Evolutionary conservation across 2,329 filamentous ascomycete species (phyloP).

Genomic region (Trichoderma citrinoviride): DNA sequence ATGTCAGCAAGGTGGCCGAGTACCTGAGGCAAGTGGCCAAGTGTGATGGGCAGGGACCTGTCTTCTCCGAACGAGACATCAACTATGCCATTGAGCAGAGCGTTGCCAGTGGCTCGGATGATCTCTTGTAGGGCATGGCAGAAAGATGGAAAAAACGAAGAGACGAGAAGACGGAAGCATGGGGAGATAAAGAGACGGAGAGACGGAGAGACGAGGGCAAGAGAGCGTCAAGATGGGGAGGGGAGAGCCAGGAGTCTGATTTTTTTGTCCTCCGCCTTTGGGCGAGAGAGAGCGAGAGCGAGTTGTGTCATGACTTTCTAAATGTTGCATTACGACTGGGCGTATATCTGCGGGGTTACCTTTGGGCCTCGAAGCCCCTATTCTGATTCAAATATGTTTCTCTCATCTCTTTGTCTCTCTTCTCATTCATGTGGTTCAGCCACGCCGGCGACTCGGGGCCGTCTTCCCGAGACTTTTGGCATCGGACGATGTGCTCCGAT

Average conservation of each 20-base stretch:
- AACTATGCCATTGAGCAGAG: slow-evolving; percentile 74
- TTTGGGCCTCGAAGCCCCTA: slow-evolving; percentile 6
- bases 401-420: not conserved
- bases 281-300: slow-evolving; percentile 5
- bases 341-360: slow-evolving; percentile 14
- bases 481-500: not conserved
- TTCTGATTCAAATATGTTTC: not conserved
- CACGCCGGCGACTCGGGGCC: not conserved
- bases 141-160: not conserved
- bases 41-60: slow-evolving; percentile 85
- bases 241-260: not conserved
- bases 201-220: not conserved
- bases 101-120: slow-evolving; percentile 72
- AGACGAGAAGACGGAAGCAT: not conserved
- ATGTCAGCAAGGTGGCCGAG: slow-evolving; percentile 79
- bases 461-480: not conserved
- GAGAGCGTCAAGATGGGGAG: not conserved
- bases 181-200: not conserved
- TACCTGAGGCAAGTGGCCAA: slow-evolving; percentile 69
- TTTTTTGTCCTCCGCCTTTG: not conserved
- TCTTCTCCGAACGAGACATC: slow-evolving; percentile 77
- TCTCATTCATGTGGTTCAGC: not conserved
- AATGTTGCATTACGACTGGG: slow-evolving; percentile 12
- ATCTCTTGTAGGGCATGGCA: slow-evolving; percentile 49
- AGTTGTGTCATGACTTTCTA: slow-evolving; percentile 8